Evolutionary conservation across 306 rosid genomes (phyloP).

Genomic region (Gastrolobium bilobum): DNA sequence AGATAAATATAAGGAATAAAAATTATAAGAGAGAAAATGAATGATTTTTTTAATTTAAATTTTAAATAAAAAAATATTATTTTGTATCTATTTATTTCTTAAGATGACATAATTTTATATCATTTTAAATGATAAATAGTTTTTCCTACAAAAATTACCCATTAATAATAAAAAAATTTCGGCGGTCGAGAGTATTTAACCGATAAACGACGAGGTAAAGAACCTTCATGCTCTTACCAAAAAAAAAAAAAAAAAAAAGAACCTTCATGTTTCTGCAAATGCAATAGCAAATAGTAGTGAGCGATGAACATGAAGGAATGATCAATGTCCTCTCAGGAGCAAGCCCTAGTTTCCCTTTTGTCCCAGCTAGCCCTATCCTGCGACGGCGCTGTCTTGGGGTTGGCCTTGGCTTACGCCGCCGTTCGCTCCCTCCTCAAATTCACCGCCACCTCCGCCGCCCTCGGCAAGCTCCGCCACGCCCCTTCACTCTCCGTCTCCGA

Average conservation of each 20-base stretch:
- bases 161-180: no score
- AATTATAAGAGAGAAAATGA: no score
- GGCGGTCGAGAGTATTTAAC: neutral
- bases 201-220: neutral
- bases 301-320: neutral
- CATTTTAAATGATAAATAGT: no score
- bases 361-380: constrained; percentile 74
- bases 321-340: constrained; percentile 81
- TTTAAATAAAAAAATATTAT: no score
- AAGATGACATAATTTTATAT: no score
- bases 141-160: no score
- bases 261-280: neutral
- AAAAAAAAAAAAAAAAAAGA: no score
- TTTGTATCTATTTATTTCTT: no score
- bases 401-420: constrained; percentile 74
- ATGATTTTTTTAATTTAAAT: no score
- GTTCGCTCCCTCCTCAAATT: constrained; percentile 66
- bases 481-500: constrained; percentile 77
- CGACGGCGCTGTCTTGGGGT: constrained; percentile 90
- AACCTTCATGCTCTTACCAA: no score
- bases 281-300: neutral
- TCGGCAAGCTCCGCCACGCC: constrained; percentile 65
- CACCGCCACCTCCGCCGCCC: constrained; percentile 63
- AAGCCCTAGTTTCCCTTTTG: constrained; percentile 72
- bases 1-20: no score